Evolutionary conservation across 192 early-diverging fungal species (phyloP).

Genomic region (Mortierella hygrophila): DNA sequence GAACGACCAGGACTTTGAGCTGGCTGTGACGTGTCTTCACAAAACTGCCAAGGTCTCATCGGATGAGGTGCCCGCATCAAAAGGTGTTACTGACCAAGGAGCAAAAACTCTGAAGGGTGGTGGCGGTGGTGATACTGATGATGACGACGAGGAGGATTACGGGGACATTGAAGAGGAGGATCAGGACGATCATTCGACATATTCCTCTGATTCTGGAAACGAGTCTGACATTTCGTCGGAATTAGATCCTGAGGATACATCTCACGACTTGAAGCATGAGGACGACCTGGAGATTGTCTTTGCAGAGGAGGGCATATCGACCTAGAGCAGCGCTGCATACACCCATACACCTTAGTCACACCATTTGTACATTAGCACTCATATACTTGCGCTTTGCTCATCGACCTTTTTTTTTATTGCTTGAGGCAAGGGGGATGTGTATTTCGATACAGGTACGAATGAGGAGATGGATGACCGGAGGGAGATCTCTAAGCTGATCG

Average conservation of each 20-base stretch:
- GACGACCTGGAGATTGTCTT: constrained; percentile 22
- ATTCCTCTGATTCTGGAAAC: constrained; percentile 1
- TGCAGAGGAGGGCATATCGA: constrained; percentile 3
- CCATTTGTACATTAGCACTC: too few species aligned
- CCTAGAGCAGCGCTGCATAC: not conserved
- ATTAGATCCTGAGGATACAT: not conserved
- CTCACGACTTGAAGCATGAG: not conserved
- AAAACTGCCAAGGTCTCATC: constrained; percentile 23
- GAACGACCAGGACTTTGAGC: constrained; percentile 49
- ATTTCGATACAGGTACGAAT: too few species aligned
- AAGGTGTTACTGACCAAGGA: not conserved
- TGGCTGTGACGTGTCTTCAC: constrained; percentile 32
- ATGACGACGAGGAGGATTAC: not conserved
- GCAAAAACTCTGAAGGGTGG: not conserved
- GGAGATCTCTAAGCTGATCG: not conserved
- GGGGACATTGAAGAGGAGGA: constrained; percentile 2
- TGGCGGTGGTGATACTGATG: not conserved
- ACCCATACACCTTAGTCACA: too few species aligned
- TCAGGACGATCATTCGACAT: constrained; percentile 5
- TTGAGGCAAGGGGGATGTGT: too few species aligned
- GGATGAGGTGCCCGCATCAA: not conserved
- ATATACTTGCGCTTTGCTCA: too few species aligned
- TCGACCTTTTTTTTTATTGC: too few species aligned
- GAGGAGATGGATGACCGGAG: too few species aligned
- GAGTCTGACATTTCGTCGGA: constrained; percentile 6